Percentiles rank a stretch among this genome's conserved stretches.
These are phyloP conservation scores for Plenodomus biglobosus DNA, from an alignment of 2,329 filamentous ascomycete species.

Conservation along the genomic window DNA sequence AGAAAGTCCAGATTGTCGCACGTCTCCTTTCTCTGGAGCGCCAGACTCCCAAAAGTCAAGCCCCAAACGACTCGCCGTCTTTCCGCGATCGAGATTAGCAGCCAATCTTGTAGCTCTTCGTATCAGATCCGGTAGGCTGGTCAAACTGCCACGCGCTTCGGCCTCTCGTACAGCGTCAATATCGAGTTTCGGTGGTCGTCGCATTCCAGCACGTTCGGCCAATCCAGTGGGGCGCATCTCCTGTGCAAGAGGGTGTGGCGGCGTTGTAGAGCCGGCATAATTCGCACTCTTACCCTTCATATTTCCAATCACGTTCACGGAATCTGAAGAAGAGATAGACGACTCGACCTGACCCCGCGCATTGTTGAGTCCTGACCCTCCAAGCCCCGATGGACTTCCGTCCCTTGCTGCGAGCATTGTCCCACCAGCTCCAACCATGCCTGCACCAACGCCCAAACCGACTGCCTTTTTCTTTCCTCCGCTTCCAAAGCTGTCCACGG, in stretches of 20 bases:
- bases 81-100: conserved; percentile 83
- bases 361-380: conserved; percentile 31
- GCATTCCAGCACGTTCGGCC: conserved; percentile 47
- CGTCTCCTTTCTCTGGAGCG: conserved; percentile 33
- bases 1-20: conserved; percentile 56
- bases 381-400: conserved; percentile 22
- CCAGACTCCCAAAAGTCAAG: conserved; percentile 52
- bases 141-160: conserved; percentile 84
- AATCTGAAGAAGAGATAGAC: conserved; percentile 39
- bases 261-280: conserved; percentile 24
- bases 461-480: conserved; percentile 22
- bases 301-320: conserved; percentile 33
- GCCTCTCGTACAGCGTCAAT: conserved; percentile 79
- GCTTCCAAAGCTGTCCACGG: conserved; percentile 38
- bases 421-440: conserved; percentile 28
- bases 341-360: conserved; percentile 42
- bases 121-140: conserved; percentile 89
- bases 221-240: conserved; percentile 34
- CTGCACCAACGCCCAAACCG: conserved; percentile 14
- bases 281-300: conserved; percentile 13
- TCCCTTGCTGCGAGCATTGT: conserved; percentile 31
- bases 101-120: conserved; percentile 82
- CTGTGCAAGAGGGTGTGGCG: conserved; percentile 31
- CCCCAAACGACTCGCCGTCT: conserved; percentile 61
- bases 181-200: conserved; percentile 71